Percentiles rank a stretch among this genome's conserved stretches.
Conservation (phyloP, 768 basidiomycete species). For the Neoboletus magnificus region DNA sequence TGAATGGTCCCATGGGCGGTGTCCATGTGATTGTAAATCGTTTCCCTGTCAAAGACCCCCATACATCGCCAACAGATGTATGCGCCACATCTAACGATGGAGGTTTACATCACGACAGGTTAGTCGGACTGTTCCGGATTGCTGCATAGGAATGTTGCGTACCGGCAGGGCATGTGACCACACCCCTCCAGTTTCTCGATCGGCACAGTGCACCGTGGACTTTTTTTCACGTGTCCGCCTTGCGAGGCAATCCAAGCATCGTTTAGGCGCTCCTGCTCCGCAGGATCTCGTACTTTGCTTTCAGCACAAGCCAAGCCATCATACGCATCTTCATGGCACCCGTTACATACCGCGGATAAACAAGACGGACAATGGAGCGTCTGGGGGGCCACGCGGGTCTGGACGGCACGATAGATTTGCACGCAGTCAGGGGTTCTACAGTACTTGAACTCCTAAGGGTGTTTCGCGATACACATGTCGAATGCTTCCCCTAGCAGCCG, state of each 20-base stretch:
- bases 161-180: slow-evolving; percentile 71
- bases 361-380: slow-evolving; percentile 65
- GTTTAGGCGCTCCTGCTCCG: slow-evolving; percentile 51
- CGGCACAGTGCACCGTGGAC: slow-evolving; percentile 62
- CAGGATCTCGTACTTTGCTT: slow-evolving; percentile 32
- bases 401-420: slow-evolving; percentile 61
- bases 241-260: slow-evolving; percentile 56
- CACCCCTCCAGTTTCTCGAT: slow-evolving; percentile 75
- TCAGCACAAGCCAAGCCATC: slow-evolving; percentile 61
- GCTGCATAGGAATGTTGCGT: neutral
- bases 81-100: slow-evolving; percentile 51
- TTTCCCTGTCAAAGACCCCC: slow-evolving; percentile 32
- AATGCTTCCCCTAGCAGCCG: slow-evolving; percentile 55
- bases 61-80: slow-evolving; percentile 76
- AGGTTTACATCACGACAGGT: neutral
- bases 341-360: slow-evolving; percentile 58
- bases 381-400: slow-evolving; percentile 34
- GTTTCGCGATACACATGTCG: slow-evolving; percentile 51
- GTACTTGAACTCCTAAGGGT: slow-evolving; percentile 58
- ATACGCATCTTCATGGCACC: slow-evolving; percentile 59
- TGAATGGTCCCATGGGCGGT: slow-evolving; percentile 30
- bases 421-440: slow-evolving; percentile 79
- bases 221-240: slow-evolving; percentile 58
- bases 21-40: slow-evolving; percentile 41
- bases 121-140: no score